Conservation (phyloP, 2,329 filamentous ascomycete genomes). For the Corynespora cassiicola region DNA sequence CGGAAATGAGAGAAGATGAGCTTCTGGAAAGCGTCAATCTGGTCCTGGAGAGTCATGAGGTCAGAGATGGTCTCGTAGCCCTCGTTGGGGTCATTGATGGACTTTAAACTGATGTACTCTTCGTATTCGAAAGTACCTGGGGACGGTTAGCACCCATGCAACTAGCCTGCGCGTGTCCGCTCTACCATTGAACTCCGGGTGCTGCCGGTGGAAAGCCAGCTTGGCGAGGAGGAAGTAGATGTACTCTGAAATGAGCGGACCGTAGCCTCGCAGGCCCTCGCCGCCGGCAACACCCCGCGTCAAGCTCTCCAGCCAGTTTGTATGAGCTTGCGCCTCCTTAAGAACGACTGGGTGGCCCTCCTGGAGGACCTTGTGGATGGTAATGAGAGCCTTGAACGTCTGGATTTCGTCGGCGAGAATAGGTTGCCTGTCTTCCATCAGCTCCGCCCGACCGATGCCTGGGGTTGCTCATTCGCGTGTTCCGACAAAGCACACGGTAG, state of each 20-base stretch:
- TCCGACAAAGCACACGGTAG: conserved; percentile 1
- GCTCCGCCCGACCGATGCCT: conserved; percentile 5
- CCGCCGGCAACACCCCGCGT: conserved; percentile 77
- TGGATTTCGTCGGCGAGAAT: conserved; percentile 97
- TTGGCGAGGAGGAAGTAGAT: conserved; percentile 95
- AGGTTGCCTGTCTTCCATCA: conserved; percentile 73
- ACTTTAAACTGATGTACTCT: conserved; percentile 97
- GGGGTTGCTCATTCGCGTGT: background rate
- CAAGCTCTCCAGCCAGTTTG: conserved; percentile 90
- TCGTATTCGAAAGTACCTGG: conserved; percentile 91
- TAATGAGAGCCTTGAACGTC: conserved; percentile 98
- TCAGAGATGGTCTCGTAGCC: conserved; percentile 96
- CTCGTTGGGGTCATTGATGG: conserved; percentile 98
- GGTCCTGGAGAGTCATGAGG: conserved; percentile 94
- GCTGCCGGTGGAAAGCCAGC: conserved; percentile 93
- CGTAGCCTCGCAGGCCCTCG: conserved; percentile 87
- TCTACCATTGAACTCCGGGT: conserved; percentile 93
- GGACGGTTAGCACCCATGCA: conserved; percentile 21
- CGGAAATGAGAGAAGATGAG: conserved; percentile 97
- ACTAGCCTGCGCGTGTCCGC: background rate
- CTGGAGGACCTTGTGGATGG: conserved; percentile 95
- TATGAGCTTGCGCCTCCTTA: conserved; percentile 86
- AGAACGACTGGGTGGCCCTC: conserved; percentile 91
- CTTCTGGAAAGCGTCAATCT: conserved; percentile 98
- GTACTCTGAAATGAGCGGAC: conserved; percentile 92